Evolutionary conservation across 2,329 filamentous ascomycete species (phyloP).

Genomic region (Xenoacremonium recifei): DNA sequence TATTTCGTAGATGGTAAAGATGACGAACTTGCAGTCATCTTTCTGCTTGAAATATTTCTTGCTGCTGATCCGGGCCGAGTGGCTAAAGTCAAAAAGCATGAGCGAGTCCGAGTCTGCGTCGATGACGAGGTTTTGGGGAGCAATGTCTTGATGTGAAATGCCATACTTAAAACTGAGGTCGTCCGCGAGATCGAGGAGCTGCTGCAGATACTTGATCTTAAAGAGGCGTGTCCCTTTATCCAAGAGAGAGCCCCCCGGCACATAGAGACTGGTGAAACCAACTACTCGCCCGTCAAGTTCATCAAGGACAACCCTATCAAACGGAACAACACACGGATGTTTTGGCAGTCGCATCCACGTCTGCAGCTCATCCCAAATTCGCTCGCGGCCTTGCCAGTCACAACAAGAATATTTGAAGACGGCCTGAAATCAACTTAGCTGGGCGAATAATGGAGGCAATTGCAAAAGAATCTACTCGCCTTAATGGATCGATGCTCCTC

Average conservation of each 20-base stretch:
- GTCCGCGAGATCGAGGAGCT: slow-evolving; percentile 35
- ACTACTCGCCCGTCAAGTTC: slow-evolving; percentile 28
- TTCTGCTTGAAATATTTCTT: slow-evolving; percentile 11
- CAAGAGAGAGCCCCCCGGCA: slow-evolving; percentile 31
- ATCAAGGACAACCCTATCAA: slow-evolving; percentile 33
- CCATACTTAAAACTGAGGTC: slow-evolving; percentile 36
- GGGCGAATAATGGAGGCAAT: neutral
- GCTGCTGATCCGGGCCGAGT: slow-evolving; percentile 16
- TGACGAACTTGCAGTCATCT: slow-evolving; percentile 32
- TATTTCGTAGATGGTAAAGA: slow-evolving; percentile 36
- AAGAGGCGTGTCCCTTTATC: slow-evolving; percentile 30
- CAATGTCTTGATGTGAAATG: slow-evolving; percentile 38
- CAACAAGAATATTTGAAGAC: slow-evolving; percentile 37
- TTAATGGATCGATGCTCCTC: neutral
- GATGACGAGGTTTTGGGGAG: slow-evolving; percentile 36
- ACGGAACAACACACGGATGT: slow-evolving; percentile 20
- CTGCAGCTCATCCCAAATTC: neutral
- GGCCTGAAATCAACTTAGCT: neutral
- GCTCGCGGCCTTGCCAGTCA: slow-evolving; percentile 10
- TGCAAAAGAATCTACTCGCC: neutral
- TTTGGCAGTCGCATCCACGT: neutral
- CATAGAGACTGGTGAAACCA: slow-evolving; percentile 34
- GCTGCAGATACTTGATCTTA: slow-evolving; percentile 34
- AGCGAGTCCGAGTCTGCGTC: slow-evolving; percentile 29
- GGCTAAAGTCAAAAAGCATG: slow-evolving; percentile 37